A percentile compares a stretch with the other conserved stretches of the same genome.
Evolutionary conservation across 2,329 filamentous ascomycete genomes (phyloP).

Genomic region (Shiraia sp.): DNA sequence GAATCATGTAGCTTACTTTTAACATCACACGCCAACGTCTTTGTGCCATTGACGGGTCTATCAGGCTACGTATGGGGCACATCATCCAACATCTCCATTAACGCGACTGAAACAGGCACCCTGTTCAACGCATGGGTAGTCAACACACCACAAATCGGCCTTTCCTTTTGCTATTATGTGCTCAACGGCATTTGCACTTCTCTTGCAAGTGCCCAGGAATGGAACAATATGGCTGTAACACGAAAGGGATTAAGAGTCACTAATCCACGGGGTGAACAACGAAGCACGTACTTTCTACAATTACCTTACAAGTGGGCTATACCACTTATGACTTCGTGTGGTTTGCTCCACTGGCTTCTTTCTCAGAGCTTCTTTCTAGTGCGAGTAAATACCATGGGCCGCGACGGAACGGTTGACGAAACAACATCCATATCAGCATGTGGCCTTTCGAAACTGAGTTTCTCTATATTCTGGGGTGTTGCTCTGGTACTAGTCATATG

Average conservation of each 20-base stretch:
- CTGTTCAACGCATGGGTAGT: constrained; percentile 40
- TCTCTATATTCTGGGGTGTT: not conserved
- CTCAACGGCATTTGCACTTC: constrained; percentile 52
- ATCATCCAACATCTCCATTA: not conserved
- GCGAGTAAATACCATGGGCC: not conserved
- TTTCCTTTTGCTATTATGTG: constrained; percentile 51
- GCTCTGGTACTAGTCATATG: not conserved
- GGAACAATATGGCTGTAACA: constrained; percentile 38
- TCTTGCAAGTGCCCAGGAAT: constrained; percentile 54
- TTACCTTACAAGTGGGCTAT: not conserved
- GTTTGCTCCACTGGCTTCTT: not conserved
- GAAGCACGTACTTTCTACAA: not conserved
- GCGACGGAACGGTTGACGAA: no score
- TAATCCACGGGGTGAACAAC: not conserved
- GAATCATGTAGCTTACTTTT: no score
- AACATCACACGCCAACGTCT: no score
- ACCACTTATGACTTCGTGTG: not conserved
- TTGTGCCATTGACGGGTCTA: no score
- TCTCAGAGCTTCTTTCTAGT: not conserved
- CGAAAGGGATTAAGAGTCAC: not conserved
- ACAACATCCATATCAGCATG: not conserved
- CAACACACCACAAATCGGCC: constrained; percentile 52
- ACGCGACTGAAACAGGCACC: not conserved
- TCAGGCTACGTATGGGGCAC: no score
- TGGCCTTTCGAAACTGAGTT: not conserved